Evolutionary conservation across 2,329 filamentous ascomycete genomes (phyloP).

Genomic region (Rutstroemia sp.): DNA sequence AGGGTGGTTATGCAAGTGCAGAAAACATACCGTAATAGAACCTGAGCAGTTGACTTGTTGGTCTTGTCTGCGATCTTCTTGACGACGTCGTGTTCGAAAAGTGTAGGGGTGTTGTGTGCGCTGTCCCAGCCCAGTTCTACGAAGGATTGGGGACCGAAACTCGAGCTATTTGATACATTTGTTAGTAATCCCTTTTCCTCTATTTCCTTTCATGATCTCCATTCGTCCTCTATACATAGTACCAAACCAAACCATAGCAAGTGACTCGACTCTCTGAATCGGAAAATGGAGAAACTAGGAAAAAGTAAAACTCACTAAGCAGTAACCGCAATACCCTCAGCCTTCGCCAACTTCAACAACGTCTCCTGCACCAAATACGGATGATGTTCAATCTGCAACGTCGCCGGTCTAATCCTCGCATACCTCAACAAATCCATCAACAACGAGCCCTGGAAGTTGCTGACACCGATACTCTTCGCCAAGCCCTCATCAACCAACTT

Average conservation of each 20-base stretch:
- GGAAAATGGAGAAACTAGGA: background rate
- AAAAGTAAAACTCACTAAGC: conserved; percentile 46
- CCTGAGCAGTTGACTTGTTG: conserved; percentile 67
- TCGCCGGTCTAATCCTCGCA: conserved; percentile 65
- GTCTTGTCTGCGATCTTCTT: conserved; percentile 60
- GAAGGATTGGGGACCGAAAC: conserved; percentile 74
- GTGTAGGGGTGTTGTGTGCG: conserved; percentile 55
- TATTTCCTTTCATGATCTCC: too few species aligned
- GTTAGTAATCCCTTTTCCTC: background rate
- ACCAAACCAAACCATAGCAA: too few species aligned
- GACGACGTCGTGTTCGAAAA: conserved; percentile 65
- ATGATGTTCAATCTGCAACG: conserved; percentile 86
- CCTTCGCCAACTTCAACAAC: conserved; percentile 62
- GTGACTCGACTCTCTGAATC: too few species aligned
- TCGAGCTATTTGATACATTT: conserved; percentile 39
- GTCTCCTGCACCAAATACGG: conserved; percentile 74
- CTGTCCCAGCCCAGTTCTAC: conserved; percentile 67
- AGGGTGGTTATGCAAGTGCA: too few species aligned
- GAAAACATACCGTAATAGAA: conserved; percentile 48
- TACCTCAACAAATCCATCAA: conserved; percentile 75
- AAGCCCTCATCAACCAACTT: conserved; percentile 60
- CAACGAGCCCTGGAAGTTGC: conserved; percentile 74
- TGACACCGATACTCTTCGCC: conserved; percentile 67
- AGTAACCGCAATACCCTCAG: conserved; percentile 65
- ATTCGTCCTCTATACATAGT: too few species aligned